Base-by-base conservation (phyloP, 352 stramenopile genomes). In the Phytopythium delawarense region DNA sequence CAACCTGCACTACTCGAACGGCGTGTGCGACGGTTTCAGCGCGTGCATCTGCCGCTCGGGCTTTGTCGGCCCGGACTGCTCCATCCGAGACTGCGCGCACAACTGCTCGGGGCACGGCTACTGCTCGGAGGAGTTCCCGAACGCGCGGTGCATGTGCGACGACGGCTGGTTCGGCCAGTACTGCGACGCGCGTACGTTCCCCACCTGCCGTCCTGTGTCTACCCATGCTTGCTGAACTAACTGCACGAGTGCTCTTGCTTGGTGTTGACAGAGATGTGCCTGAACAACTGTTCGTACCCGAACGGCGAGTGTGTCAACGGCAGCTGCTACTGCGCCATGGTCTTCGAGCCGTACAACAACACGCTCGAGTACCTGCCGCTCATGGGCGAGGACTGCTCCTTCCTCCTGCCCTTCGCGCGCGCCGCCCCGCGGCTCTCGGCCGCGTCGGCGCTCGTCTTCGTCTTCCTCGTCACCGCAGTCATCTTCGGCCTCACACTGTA, bases 281-380 rank as follows among this genome's bases (percentile, higher is more conserved):
- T 99, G 21, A 98, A 99, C 75, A 99, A 99, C 70, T 99, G 96
- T 70, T 97, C 88, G 58, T 99, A 96, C 62, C 96, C 96, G 23
- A 98, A 98, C 66, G 96, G 96, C 45, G 69, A 87, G 37, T 99
- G 96, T 60, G 65, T 98, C 64, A 92, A 89, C 61, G 81, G 96
- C 5, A 77, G 69, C 40, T 99, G 96, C 81, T 89, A 75, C 58
- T 99, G 96, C 67, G 67, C 75, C 13, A 91, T 96, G 81, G 77
- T 97, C 34, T 98, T 96, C 68, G 88, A 92, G 61, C 96, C 96
- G 39, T 99, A 98, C 76, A 97, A 98, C 75, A 97, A 94, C 66
- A 94, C 81, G 11, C 73, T 87, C 59, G 67, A 82, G 73, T 91
- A 91, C 49, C 76, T 90, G 16, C 83, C 86, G 11, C 71, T 88